These are phyloP conservation scores for Huntiella bhutanensis DNA, from an alignment of 2,329 filamentous ascomycete species.

Conservation along the genomic window DNA sequence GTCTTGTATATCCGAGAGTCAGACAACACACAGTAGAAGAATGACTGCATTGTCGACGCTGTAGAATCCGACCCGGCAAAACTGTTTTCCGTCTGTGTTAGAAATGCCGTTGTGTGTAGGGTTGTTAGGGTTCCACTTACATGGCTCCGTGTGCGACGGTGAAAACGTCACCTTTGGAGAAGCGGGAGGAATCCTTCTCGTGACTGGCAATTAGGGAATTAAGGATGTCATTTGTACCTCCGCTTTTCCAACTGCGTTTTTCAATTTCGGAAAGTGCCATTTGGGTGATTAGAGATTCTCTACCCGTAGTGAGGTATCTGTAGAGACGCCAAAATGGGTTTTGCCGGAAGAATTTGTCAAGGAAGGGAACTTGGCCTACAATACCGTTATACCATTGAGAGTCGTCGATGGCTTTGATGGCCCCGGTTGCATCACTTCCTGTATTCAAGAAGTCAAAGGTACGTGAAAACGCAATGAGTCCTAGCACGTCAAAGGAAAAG, in stretches of 20 bases:
- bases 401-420: conserved; percentile 26
- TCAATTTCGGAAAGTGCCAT: conserved; percentile 32
- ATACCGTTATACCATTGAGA: conserved; percentile 34
- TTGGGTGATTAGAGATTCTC: conserved; percentile 29
- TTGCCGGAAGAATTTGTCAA: conserved; percentile 27
- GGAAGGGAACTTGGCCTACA: conserved; percentile 30
- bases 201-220: conserved; percentile 33
- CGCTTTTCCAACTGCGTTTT: conserved; percentile 22
- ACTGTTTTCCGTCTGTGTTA: conserved; percentile 16
- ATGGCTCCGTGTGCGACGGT: conserved; percentile 38
- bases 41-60: conserved; percentile 38
- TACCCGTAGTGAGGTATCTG: conserved; percentile 18
- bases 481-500: conserved; percentile 17
- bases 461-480: conserved; percentile 19
- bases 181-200: conserved; percentile 27
- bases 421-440: conserved; percentile 10
- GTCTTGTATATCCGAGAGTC: conserved; percentile 22
- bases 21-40: conserved; percentile 31
- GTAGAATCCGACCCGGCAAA: conserved; percentile 43
- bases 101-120: not conserved
- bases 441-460: conserved; percentile 21
- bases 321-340: conserved; percentile 25
- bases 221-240: conserved; percentile 22
- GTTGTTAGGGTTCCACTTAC: conserved; percentile 18
- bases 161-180: conserved; percentile 34